A percentile compares a stretch with the other conserved stretches of the same genome.
Evolutionary conservation across 208 protist genomes (phyloP).

Genomic region (Leishmania tropica): DNA sequence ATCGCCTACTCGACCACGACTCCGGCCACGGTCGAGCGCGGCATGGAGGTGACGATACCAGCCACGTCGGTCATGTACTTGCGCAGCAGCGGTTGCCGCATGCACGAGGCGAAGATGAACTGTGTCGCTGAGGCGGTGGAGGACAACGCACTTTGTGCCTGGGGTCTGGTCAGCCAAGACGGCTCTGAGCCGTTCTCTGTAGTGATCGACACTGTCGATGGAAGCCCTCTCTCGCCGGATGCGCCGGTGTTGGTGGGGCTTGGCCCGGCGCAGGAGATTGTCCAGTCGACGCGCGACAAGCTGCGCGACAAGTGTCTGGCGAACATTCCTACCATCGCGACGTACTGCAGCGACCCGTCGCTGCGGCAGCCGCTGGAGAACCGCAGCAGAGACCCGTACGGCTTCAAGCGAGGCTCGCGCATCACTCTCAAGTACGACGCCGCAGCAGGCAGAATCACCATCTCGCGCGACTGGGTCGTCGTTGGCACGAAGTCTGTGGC

Average conservation of each 20-base stretch:
- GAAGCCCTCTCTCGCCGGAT: constrained; percentile 48
- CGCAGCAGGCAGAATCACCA: constrained; percentile 35
- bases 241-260: constrained; percentile 80
- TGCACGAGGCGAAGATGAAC: constrained; percentile 73
- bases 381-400: constrained; percentile 61
- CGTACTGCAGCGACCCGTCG: constrained; percentile 80
- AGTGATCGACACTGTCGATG: constrained; percentile 66
- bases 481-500: constrained; percentile 56
- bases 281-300: constrained; percentile 65
- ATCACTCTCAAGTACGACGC: constrained; percentile 79
- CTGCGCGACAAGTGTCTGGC: constrained; percentile 64
- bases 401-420: constrained; percentile 71
- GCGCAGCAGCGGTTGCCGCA: constrained; percentile 73
- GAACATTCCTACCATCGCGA: constrained; percentile 32
- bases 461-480: constrained; percentile 80
- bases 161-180: constrained; percentile 68
- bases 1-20: constrained; percentile 63
- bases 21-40: constrained; percentile 41
- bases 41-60: constrained; percentile 79
- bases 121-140: constrained; percentile 71
- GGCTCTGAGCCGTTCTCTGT: constrained; percentile 56
- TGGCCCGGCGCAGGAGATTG: constrained; percentile 58
- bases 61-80: constrained; percentile 72
- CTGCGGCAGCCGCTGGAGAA: constrained; percentile 56
- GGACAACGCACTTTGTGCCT: constrained; percentile 76